Evolutionary conservation across 768 basidiomycete genomes (phyloP), one percentile per base, ranked within the genome.

Genomic region (Tylopilus balloui): DNA sequence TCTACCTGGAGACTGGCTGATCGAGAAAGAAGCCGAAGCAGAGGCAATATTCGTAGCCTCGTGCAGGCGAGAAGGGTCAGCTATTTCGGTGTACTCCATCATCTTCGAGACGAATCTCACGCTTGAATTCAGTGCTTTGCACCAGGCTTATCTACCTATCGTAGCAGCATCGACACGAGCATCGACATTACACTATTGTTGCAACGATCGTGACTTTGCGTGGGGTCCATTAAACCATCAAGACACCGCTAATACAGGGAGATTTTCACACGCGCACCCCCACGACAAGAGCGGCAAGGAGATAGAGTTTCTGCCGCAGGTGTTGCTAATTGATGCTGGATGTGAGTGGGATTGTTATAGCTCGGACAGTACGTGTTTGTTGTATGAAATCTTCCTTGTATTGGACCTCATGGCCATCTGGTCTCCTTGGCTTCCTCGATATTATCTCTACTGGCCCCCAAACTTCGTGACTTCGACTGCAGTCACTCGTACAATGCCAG

Each of bases 41-140:
- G 94, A 95, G 64, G 95, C 93, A 0, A 76, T 94, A 8, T 98
- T 97, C 54, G 88, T 92, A 0, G 91, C 93, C 3, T 85, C 85
- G 1, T 96, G 93, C 69, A 74, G 92, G 43, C 74, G 91, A 49
- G 85, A 91, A 69, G 92, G 91, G 91, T 93, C 45, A 56, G 83
- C 67, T 17, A 7, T 23, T 12, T 25, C 28, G 19, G 4, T 25
- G n/a, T 39, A 0, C n/a, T 38, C 14, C 15, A 5, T 34, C 34
- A 13, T 24, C 24, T 11, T 41, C 5, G 5, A 40, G 31, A 47
- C 20, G 19, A 36, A 36, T 42, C 40, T 54, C 32, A 39, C 32
- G 1, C 7, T 46, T 21, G 28, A 20, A 23, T 34, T 9, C 43
- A 94, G 92, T 15, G 76, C 92, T 1, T 77, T 83, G 11, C 87